Percentiles rank a stretch among this genome's conserved stretches.
Conservation (phyloP, 441 rosid species). For the Populus tomentosa region DNA sequence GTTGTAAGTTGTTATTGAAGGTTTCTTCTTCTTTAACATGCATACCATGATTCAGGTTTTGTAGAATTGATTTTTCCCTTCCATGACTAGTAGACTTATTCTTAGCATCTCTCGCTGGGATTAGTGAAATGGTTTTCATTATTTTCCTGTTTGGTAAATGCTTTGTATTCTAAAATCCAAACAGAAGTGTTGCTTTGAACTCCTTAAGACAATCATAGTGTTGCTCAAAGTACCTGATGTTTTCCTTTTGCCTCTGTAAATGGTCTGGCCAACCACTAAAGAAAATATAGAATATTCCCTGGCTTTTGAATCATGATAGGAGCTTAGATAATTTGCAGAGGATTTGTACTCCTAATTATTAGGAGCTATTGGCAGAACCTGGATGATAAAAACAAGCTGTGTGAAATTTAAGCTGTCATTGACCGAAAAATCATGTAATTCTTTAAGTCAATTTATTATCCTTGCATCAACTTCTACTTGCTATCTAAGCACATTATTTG, state of each 20-base stretch:
- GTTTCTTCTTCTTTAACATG: not conserved
- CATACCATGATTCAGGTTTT: not conserved
- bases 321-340: not conserved
- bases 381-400: not conserved
- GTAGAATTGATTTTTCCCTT: not conserved
- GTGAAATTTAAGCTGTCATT: not conserved
- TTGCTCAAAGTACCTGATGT: not conserved
- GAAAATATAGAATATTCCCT: not conserved
- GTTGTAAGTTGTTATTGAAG: not conserved
- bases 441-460: not conserved
- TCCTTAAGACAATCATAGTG: not conserved
- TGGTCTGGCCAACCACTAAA: not conserved
- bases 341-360: not conserved
- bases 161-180: not conserved
- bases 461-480: not conserved
- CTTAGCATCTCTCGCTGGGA: not conserved
- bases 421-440: not conserved
- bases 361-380: not conserved
- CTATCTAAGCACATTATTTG: slow-evolving; percentile 1
- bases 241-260: not conserved
- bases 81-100: slow-evolving; percentile 1
- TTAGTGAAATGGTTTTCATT: not conserved
- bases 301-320: not conserved
- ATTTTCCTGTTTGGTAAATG: not conserved
- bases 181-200: not conserved